Percentiles rank a stretch among this genome's conserved stretches.
These are phyloP conservation scores for Ehretia macrophylla DNA, from an alignment of 257 asterid species.

Conservation along the genomic window DNA sequence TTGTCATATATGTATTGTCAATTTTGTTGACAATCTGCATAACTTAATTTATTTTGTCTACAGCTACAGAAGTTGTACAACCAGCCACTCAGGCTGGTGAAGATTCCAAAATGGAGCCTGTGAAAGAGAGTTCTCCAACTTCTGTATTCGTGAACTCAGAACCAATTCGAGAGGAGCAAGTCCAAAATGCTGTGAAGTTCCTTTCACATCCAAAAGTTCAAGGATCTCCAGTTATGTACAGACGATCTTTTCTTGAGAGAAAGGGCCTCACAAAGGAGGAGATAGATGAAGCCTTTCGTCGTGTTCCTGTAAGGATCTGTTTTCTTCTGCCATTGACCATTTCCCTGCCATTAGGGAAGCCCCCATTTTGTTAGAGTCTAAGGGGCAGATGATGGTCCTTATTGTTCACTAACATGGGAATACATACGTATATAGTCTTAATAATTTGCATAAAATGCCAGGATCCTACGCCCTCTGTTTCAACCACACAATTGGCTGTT, in stretches of 20 bases:
- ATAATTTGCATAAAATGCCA: conserved; percentile 24
- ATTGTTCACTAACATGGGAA: neutral
- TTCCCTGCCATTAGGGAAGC: conserved; percentile 1
- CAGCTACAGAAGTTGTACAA: conserved; percentile 44
- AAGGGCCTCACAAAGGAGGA: conserved; percentile 99
- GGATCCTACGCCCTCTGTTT: conserved; percentile 71
- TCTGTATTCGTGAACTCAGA: conserved; percentile 91
- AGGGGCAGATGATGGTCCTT: neutral
- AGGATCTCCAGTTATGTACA: conserved; percentile 89
- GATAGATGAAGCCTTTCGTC: conserved; percentile 96
- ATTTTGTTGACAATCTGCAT: neutral
- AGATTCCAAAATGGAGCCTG: conserved; percentile 40
- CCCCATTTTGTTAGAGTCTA: neutral
- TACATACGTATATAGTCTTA: neutral
- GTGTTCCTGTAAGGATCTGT: conserved; percentile 74
- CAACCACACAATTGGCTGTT: conserved; percentile 44
- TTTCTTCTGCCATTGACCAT: conserved; percentile 2
- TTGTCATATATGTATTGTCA: neutral
- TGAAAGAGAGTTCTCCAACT: conserved; percentile 55
- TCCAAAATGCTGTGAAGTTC: conserved; percentile 90
- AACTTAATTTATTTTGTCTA: conserved; percentile 12
- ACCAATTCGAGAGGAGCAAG: conserved; percentile 95
- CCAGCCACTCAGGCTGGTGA: conserved; percentile 28
- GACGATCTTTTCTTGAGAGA: conserved; percentile 97
- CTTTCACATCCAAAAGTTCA: conserved; percentile 95